A percentile compares a stretch with the other conserved stretches of the same genome.
Conservation (phyloP, 2,329 filamentous ascomycete genomes). For the Scedosporium boydii region DNA sequence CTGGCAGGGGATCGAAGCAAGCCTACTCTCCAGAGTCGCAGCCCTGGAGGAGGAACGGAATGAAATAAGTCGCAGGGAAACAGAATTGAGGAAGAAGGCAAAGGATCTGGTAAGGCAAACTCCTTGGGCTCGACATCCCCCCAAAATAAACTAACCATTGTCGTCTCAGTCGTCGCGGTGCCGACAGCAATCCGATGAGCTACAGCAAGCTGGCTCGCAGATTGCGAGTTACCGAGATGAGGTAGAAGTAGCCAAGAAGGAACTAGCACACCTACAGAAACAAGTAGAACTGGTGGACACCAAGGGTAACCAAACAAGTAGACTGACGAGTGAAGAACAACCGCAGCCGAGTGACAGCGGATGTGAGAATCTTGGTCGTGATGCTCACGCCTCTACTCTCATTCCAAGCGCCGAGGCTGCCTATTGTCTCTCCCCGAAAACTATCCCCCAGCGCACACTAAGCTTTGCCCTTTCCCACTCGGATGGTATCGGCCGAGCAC, state of each 20-base stretch:
- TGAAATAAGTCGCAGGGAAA: conserved; percentile 73
- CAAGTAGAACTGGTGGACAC: conserved; percentile 44
- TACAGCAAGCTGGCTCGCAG: conserved; percentile 64
- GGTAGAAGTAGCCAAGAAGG: conserved; percentile 46
- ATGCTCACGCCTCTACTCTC: too few relatives aligned
- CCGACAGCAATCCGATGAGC: conserved; percentile 68
- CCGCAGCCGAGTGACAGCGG: neutral
- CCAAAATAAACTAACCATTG: neutral
- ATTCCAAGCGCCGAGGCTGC: too few relatives aligned
- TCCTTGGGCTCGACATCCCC: neutral
- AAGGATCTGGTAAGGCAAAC: conserved; percentile 61
- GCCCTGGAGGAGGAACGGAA: conserved; percentile 85
- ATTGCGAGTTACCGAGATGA: conserved; percentile 49
- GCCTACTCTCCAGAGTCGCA: conserved; percentile 65
- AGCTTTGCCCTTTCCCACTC: neutral
- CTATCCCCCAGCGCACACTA: neutral
- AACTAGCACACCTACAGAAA: conserved; percentile 18
- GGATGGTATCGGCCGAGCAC: neutral
- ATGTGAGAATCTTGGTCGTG: neutral
- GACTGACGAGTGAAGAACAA: neutral
- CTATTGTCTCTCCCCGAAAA: neutral
- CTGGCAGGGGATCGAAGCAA: conserved; percentile 93
- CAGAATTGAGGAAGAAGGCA: conserved; percentile 80
- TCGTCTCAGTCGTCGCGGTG: conserved; percentile 46
- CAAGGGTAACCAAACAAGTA: neutral